Base-by-base conservation (phyloP, 345 rosid species). In the Passiflora organensis region DNA sequence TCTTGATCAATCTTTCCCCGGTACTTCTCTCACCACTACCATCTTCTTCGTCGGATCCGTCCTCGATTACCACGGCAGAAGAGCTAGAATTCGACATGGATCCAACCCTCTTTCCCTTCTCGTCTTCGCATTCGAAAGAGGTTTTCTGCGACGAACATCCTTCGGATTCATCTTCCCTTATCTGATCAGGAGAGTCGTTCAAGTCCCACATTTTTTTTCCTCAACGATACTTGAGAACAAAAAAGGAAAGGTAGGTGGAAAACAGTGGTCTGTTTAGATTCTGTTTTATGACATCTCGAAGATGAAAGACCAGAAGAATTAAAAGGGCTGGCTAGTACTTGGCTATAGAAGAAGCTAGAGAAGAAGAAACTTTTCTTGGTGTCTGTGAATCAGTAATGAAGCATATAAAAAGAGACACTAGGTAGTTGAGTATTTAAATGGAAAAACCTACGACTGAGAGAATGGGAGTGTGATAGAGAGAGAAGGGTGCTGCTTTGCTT, bases 71-170 rank as follows among this genome's bases (percentile, higher is more conserved):
- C n/a, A 80, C 77, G 55, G 89, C 94, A 51, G 99, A 93, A 1
- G 97, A 93, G 66, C 95, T 77, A 15, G 89, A 85, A 72, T 85
- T 85, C 13, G 95, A 81, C 19, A 76, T 65, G 69, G 89, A 83
- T 68, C 80, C 89, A 55, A 73, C 74, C 76, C 82, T 76, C 76
- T 91, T 87, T 1, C 83, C 84, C 59, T 81, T 86, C 42, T 78
- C 82, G 19, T 71, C 83, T 12, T 76, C 78, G 0, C 70, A 70
- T n/a, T 66, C 75, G 0, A 53, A 0, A 43, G 75, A 69, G 11
- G 69, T 73, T 48, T 75, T 72, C 43, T 70, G 81, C 1, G 80
- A 76, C 15, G 78, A 82, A 18, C 76, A 67, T 6, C 70, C 82
- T 52, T 71, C 84, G 12, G 85, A 80, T 56, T 72, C 86, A 4